These are phyloP conservation scores for Tolypocladium cylindrosporum DNA, from an alignment of 2,329 filamentous ascomycete genomes.

Conservation along the genomic window DNA sequence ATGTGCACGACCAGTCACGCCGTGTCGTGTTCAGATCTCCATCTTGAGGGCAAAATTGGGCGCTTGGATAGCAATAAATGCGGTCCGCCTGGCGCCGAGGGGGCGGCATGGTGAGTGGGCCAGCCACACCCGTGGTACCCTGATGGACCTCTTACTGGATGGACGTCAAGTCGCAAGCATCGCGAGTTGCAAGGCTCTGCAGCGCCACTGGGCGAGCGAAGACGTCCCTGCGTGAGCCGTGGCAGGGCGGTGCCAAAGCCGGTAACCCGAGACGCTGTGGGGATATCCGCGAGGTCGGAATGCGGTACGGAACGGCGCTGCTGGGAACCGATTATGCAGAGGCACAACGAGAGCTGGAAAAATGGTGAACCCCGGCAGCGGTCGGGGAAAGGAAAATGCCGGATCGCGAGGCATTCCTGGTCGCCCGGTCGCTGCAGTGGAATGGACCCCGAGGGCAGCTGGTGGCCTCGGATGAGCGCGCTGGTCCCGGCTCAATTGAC, in stretches of 20 bases:
- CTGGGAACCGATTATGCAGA: background rate
- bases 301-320: background rate
- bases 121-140: background rate
- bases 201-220: background rate
- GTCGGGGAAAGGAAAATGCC: background rate
- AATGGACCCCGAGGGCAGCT: background rate
- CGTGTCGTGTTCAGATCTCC: background rate
- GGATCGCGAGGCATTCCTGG: background rate
- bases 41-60: background rate
- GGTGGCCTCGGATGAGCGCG: background rate
- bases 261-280: background rate
- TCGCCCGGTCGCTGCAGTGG: background rate
- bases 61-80: background rate
- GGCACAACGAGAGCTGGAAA: background rate
- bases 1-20: background rate
- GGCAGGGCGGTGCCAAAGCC: background rate
- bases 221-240: background rate
- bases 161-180: background rate
- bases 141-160: background rate
- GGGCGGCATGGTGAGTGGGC: background rate
- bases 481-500: background rate
- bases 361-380: background rate
- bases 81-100: background rate
- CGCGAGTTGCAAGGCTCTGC: background rate
- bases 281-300: background rate